Base-by-base conservation (phyloP, 1,284 basidiomycete genomes). In the Lignosus rhinocerotis region DNA sequence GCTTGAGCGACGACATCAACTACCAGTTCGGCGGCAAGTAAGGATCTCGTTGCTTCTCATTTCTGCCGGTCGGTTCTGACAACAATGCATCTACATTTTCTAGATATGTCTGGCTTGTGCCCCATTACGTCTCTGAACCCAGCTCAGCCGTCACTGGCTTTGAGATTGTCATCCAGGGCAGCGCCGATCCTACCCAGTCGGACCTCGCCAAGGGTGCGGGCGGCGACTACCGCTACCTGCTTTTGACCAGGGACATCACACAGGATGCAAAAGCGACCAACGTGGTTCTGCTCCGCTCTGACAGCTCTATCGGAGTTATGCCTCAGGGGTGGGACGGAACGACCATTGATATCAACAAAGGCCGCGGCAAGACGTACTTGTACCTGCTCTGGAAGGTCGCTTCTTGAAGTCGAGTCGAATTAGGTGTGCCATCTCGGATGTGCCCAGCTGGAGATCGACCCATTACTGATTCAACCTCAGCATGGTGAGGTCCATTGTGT, bases 151-250 rank as follows among this genome's bases (percentile, higher is more conserved):
- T 46, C 9, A 47, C 55, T 12, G 19, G 43, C 16, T 60, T 56
- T 50, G 58, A 60, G 17, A 17, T 60, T 44, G 25, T 36, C 44
- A 56, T 60, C 31, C 59, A 60, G 42, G 51, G 25, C 11, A n/a
- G n/a, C 31, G 46, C 42, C 16, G 21, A 52, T 38, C 14, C 8
- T 16, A 38, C 34, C n/a, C 30, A 36, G 45, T 11, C 36, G n/a
- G 49, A 60, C 46, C 55, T 56, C 44, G 55, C 59, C 10, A 56
- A 60, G 49, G 59, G 55, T 17, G 59, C 55, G 1, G 58, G 50
- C 10, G 55, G 58, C 17, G 33, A 55, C 39, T 60, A 31, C 54
- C 58, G 58, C 38, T 60, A 56, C 55, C 25, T 60, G 0, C 30
- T 39, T 12, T 12, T 44, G 30, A 19, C 36, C 21, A 25, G 3